Conservation (phyloP, 2,329 filamentous ascomycete genomes). For the Trichoderma brevicompactum region DNA sequence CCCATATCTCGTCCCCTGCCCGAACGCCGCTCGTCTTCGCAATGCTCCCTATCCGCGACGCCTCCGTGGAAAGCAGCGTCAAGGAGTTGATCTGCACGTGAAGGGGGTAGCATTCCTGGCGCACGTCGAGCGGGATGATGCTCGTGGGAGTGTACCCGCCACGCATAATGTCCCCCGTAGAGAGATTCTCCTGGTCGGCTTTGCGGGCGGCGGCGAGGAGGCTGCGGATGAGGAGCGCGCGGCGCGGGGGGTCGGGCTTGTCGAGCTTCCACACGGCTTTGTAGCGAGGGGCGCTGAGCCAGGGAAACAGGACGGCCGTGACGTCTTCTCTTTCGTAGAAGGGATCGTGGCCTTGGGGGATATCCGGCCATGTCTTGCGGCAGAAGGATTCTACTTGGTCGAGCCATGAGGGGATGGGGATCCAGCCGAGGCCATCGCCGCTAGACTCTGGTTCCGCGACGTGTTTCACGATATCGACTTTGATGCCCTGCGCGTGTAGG, state of each 20-base stretch:
- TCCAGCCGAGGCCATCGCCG: neutral
- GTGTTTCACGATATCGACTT: neutral
- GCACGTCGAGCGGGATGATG: neutral
- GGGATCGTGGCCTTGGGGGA: neutral
- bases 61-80: neutral
- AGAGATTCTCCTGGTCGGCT: neutral
- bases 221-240: neutral
- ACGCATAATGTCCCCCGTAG: neutral
- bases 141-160: neutral
- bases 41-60: neutral
- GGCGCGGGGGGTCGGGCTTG: neutral
- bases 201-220: neutral
- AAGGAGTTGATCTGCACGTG: neutral
- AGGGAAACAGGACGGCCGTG: neutral
- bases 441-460: too few relatives aligned
- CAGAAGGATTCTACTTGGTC: neutral
- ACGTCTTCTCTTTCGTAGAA: neutral
- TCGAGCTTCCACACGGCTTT: constrained; percentile 2
- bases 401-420: constrained; percentile 3
- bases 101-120: neutral
- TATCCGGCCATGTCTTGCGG: neutral
- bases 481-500: neutral
- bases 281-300: neutral
- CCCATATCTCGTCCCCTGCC: neutral
- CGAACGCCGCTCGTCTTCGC: neutral